Base-by-base conservation (phyloP, 768 basidiomycete genomes). In the Leccinum uliginosum region DNA sequence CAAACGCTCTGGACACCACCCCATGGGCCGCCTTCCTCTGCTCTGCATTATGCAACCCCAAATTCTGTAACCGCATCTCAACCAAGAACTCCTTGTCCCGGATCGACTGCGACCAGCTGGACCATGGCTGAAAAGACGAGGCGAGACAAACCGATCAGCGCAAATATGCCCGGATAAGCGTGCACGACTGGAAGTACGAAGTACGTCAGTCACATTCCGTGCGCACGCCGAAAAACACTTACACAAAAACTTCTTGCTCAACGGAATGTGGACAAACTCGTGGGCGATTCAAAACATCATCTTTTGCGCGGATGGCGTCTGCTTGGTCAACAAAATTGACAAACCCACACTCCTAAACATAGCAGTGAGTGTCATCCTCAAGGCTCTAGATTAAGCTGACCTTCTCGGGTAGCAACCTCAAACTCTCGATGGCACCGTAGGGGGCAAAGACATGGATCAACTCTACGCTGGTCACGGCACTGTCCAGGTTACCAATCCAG, bases 401-500 rank as follows among this genome's bases (percentile, higher is more conserved):
- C 88, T 99, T 99, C 76, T 99, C 97, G 6, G 96, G 96, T 54
- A 99, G 78, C 66, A 99, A 79, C 64, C 97, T 79, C 69, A 99
- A 75, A 65, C 91, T 94, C 75, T 99, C 97, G 62, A 99, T 98
- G 34, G 94, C 91, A 54, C 97, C 97, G 69, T 99, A 99, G 0
- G 91, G 89, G 27, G 93, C 90, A 73, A 99, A 99, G 24, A 97
- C 92, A 62, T 91, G 87, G 55, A 97, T 91, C 54, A 99, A 85
- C 68, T 97, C 92, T 68, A 95, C 92, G 65, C 92, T 91, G 2
- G 93, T 93, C 54, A 96, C 91, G 53, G 89, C 89, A 62, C 90
- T 91, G 72, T 98, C 97, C 50, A 99, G 78, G 73, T 98, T 98
- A 50, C 97, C 97, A 68, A 99, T 97, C 96, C 97, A 99, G 27